phyloP scores from a whole-genome alignment of 2,329 filamentous ascomycete genomes.

The Phaeoacremonium minimum region DNA sequence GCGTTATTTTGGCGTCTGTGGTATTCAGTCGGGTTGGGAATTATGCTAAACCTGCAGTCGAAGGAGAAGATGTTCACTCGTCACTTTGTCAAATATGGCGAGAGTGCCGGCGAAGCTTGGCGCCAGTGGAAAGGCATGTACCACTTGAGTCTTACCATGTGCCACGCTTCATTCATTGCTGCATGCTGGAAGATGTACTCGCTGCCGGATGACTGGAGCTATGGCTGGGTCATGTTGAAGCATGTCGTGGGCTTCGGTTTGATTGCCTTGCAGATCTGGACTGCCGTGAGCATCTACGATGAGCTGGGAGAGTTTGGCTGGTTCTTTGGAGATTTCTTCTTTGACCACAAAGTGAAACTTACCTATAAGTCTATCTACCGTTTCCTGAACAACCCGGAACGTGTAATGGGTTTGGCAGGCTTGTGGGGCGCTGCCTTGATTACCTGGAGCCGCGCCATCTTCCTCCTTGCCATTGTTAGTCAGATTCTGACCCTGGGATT shows the following conservation, averaged over 20 bases:
- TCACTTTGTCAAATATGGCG: constrained; percentile 95
- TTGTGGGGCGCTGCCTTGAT: constrained; percentile 93
- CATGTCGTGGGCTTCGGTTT: constrained; percentile 80
- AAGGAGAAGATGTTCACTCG: constrained; percentile 91
- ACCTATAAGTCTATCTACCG: constrained; percentile 98
- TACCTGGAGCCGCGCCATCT: constrained; percentile 82
- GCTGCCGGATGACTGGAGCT: constrained; percentile 79
- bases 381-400: constrained; percentile 95
- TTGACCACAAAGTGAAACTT: constrained; percentile 80
- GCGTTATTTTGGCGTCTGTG: constrained; percentile 82
- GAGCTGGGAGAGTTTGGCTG: constrained; percentile 96
- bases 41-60: constrained; percentile 81
- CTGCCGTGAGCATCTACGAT: constrained; percentile 87
- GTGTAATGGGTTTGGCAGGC: constrained; percentile 89
- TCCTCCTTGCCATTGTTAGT: constrained; percentile 78
- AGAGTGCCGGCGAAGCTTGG: constrained; percentile 88
- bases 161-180: constrained; percentile 82
- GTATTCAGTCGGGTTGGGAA: constrained; percentile 85
- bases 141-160: constrained; percentile 87
- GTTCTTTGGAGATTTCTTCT: constrained; percentile 99
- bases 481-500: constrained; percentile 84
- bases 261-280: constrained; percentile 88
- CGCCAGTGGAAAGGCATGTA: constrained; percentile 96
- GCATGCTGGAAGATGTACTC: constrained; percentile 97
- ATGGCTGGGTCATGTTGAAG: constrained; percentile 79